A percentile compares a stretch with the other conserved stretches of the same genome.
These are phyloP conservation scores for Wickerhamomyces sp. DNA, from an alignment of 1,139 yeast species.

Conservation along the genomic window DNA sequence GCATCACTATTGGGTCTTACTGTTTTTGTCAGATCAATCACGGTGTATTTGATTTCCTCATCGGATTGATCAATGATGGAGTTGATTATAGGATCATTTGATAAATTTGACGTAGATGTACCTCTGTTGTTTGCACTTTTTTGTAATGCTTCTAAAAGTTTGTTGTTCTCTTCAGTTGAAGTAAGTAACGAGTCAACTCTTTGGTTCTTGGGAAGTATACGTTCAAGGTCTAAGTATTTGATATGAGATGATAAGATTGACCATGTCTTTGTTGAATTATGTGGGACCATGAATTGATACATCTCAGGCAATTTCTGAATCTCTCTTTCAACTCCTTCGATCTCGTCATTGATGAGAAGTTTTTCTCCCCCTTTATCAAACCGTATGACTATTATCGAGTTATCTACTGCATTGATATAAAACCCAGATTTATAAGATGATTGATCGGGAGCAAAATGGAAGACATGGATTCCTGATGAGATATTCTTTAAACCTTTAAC, in stretches of 20 bases:
- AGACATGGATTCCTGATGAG: conserved; percentile 33
- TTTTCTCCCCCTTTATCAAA: conserved; percentile 27
- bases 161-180: conserved; percentile 34
- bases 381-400: conserved; percentile 19
- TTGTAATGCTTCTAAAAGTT: conserved; percentile 27
- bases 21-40: conserved; percentile 31
- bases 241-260: conserved; percentile 20
- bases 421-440: conserved; percentile 27
- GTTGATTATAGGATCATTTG: conserved; percentile 26
- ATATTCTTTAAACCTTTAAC: conserved; percentile 34
- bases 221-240: conserved; percentile 12
- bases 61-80: conserved; percentile 29
- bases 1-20: conserved; percentile 31
- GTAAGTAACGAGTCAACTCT: conserved; percentile 33
- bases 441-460: conserved; percentile 32
- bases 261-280: conserved; percentile 27
- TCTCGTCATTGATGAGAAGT: conserved; percentile 24
- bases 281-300: conserved; percentile 30
- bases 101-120: conserved; percentile 4
- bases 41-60: conserved; percentile 30
- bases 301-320: conserved; percentile 22
- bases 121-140: conserved; percentile 14
- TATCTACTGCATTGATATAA: conserved; percentile 24
- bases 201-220: conserved; percentile 21
- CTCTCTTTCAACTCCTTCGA: conserved; percentile 28